Base-by-base conservation (phyloP, 768 basidiomycete species). In the Mycena amicta region DNA sequence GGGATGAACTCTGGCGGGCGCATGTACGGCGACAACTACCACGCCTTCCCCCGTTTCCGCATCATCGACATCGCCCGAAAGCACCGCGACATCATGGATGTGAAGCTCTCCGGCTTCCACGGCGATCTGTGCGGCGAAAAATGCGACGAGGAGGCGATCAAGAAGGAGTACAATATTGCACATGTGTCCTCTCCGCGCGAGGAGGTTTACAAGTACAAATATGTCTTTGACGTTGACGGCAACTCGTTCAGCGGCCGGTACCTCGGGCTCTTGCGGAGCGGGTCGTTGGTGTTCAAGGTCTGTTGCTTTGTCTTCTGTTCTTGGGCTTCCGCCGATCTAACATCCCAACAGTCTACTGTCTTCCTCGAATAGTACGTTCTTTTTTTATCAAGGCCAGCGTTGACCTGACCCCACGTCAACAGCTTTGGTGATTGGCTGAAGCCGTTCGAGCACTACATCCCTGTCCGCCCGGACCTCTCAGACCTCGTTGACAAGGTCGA, bases 271-370 rank as follows among this genome's bases (percentile, higher is more conserved):
- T 25, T 57, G 23, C 22, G 27, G 30, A 50, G 47, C 20, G 56
- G 56, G n/a, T 39, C 56, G 26, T 57, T 57, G 56, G 56, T 57
- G 18, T 57, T 57, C 56, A 57, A 57, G 40, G 56, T 57, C 4
- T 31, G 46, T 39, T 12, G 4, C 50, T 52, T 18, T 33, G 29
- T 41, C 25, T 22, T 20, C 2, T 33, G n/a, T 33, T 52, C 37
- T 26, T 53, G n/a, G n/a, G n/a, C n/a, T n/a, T n/a, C n/a, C 33
- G 30, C 26, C n/a, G 29, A 23, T 33, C 22, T 30, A 15, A 33
- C 27, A 26, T n/a, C 16, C 12, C 39, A 5, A 28, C 52, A 53
- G 52, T 53, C 52, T 4, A 53, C 52, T 16, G 39, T 53, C 23
- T 53, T 53, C 40, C 37, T 27, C 16, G 52, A 53, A 37, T 53